phyloP scores from a whole-genome alignment of 2,329 filamentous ascomycete species.

The Cladosporium sp. region DNA sequence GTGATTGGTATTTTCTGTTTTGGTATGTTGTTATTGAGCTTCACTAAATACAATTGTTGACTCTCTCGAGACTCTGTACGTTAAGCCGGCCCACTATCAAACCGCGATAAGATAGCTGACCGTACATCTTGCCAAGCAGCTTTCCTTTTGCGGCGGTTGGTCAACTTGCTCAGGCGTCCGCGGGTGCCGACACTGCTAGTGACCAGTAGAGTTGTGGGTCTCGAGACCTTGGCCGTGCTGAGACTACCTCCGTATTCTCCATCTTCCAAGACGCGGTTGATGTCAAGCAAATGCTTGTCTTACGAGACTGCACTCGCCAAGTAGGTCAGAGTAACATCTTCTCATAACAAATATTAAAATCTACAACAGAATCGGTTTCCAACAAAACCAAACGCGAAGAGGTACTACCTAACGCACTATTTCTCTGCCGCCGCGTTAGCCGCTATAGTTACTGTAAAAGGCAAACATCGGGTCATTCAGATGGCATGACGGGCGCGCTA shows the following conservation, averaged over 20 bases:
- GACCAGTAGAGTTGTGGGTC: background rate
- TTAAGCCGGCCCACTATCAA: too few species aligned
- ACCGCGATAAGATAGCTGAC: slow-evolving; percentile 13
- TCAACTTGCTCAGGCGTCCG: background rate
- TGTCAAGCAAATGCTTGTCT: slow-evolving; percentile 8
- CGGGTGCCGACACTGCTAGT: slow-evolving; percentile 7
- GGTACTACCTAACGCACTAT: background rate
- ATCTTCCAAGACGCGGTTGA: slow-evolving; percentile 8
- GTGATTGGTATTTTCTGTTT: background rate
- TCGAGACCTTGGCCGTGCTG: background rate
- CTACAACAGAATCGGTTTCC: too few species aligned
- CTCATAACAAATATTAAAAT: too few species aligned
- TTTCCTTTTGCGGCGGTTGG: background rate
- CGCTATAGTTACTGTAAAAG: slow-evolving; percentile 4
- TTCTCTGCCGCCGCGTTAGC: slow-evolving; percentile 6
- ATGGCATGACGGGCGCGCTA: slow-evolving; percentile 8
- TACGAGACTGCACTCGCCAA: background rate
- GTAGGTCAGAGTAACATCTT: background rate
- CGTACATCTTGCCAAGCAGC: slow-evolving; percentile 4
- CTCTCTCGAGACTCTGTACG: too few species aligned
- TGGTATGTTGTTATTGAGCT: background rate
- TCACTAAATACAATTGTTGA: too few species aligned
- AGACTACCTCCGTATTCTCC: slow-evolving; percentile 9
- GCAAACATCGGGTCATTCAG: slow-evolving; percentile 5
- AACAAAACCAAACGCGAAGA: too few species aligned